These are phyloP conservation scores for Thalassiosira livingstoniorum DNA, from an alignment of 352 stramenopile genomes.

Conservation along the genomic window DNA sequence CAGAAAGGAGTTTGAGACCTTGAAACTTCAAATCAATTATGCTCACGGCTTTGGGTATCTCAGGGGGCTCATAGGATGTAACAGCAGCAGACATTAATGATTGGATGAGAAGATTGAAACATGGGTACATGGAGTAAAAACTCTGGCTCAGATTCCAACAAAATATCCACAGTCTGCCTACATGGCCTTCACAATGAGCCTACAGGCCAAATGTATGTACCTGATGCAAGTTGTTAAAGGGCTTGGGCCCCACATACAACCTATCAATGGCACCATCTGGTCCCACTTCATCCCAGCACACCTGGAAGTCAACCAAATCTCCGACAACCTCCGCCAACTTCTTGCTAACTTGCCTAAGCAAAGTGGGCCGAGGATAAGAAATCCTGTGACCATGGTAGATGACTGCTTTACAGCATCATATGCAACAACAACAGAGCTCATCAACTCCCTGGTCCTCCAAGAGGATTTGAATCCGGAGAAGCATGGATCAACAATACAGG, in stretches of 20 bases:
- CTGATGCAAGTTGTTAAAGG: conserved; percentile 25
- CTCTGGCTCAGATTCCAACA: conserved; percentile 3
- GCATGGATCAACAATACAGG: neutral
- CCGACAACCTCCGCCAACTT: conserved; percentile 15
- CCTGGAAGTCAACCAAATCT: conserved; percentile 21
- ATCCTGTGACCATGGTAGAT: conserved; percentile 30
- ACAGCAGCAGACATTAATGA: conserved; percentile 14
- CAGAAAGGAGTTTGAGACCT: neutral
- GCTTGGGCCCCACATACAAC: conserved; percentile 19
- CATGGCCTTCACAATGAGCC: conserved; percentile 37
- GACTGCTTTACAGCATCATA: conserved; percentile 4
- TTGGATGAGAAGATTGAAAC: conserved; percentile 16
- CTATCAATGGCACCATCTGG: conserved; percentile 37
- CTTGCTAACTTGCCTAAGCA: conserved; percentile 22
- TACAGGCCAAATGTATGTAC: conserved; percentile 59
- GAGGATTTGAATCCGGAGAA: neutral
- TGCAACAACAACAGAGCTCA: neutral
- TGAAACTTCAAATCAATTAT: conserved; percentile 25
- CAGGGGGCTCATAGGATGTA: conserved; percentile 31
- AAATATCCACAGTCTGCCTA: conserved; percentile 55
- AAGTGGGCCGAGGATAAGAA: conserved; percentile 25
- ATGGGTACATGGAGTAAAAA: conserved; percentile 19
- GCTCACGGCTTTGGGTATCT: conserved; percentile 27
- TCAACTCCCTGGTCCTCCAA: neutral
- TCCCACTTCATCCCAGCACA: conserved; percentile 24